These are phyloP conservation scores for Erucastrum elatum DNA, from an alignment of 345 rosid genomes.

Conservation along the genomic window DNA sequence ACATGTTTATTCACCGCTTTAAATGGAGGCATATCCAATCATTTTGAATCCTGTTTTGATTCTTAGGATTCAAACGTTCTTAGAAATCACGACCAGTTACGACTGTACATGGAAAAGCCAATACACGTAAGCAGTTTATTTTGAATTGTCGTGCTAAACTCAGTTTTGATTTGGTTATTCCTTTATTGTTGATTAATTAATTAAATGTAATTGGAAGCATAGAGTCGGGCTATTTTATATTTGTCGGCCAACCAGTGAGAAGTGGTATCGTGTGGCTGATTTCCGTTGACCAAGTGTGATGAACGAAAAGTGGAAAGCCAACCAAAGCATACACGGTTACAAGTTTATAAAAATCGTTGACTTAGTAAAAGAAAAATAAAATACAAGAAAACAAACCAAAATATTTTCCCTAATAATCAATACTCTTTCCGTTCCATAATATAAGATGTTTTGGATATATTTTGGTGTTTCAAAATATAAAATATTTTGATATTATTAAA, in stretches of 20 bases:
- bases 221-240: not conserved
- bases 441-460: too few relatives aligned
- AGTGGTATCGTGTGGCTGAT: not conserved
- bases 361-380: not conserved
- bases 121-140: not conserved
- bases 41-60: not conserved
- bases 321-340: not conserved
- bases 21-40: not conserved
- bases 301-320: not conserved
- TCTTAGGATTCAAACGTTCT: not conserved
- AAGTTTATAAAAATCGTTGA: constrained; percentile 9
- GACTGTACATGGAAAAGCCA: not conserved
- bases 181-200: not conserved
- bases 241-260: constrained; percentile 8
- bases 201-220: not conserved
- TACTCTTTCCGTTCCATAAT: too few relatives aligned
- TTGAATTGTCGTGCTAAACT: not conserved
- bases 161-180: not conserved
- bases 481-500: too few relatives aligned
- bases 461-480: too few relatives aligned
- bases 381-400: not conserved
- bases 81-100: not conserved
- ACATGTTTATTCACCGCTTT: not conserved
- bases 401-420: not conserved
- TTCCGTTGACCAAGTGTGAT: constrained; percentile 20